Evolutionary conservation across 805 yeast genomes (phyloP), one percentile per base, ranked within the genome.

Genomic region (Candida maesae): DNA sequence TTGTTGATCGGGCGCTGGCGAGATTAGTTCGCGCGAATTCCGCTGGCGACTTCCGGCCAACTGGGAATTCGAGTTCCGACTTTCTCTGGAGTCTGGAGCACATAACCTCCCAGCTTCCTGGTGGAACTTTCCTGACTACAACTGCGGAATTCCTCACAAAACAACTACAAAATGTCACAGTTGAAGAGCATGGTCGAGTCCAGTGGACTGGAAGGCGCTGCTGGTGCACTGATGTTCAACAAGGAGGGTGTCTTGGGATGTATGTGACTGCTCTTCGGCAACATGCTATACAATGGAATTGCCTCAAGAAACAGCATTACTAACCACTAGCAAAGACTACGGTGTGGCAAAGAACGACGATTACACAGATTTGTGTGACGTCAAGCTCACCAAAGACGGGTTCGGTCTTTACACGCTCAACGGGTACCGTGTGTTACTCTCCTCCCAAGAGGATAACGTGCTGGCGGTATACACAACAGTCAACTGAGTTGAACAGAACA

Each of bases 171-270:
- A 5, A 43, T 43, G 46, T 39, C 43, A 2, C 7, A 40, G 26
- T 29, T 47, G 13, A 36, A 39, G 18, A 20, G 33, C 9, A 25
- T 44, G 19, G 42, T 47, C 5, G 40, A 42, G 23, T 14, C 35
- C 12, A 44, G 48, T n/a, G 51, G 48, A 2, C 36, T 47, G 9
- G 41, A 44, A 18, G 35, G 34, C n/a, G 36, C 51, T 4, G 28
- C 16, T 2, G 51, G 51, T 21, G 51, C 49, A 8, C 42, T 47
- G 4, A 28, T 47, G 32, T 47, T 39, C 35, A 37, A 41, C 36
- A 36, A 39, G 14, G 43, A 47, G 18, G 51, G 51, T n/a, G 46
- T 47, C n/a, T 36, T 47, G 7, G 51, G 51, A 17, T 36, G 50
- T 46, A 29, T 29, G 50, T 43, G 12, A 5, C 21, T 17, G 13